phyloP scores from a whole-genome alignment of 164 flowering plant species.

The Dillenia turbinata region DNA sequence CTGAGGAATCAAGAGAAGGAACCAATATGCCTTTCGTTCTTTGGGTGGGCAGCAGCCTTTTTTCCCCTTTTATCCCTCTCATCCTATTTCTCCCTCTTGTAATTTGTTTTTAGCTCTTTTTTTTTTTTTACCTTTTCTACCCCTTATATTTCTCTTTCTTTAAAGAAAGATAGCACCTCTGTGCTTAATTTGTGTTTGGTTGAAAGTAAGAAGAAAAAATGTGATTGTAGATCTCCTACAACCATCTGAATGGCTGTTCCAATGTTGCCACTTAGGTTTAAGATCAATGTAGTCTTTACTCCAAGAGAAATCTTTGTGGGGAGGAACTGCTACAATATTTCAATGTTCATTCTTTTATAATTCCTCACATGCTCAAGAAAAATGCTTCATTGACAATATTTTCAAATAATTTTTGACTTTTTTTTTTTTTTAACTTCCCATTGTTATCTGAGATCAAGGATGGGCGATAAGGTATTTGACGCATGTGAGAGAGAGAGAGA shows the following conservation, averaged over 20 bases:
- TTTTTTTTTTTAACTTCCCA: too few relatives aligned
- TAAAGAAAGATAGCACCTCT: constrained; percentile 35
- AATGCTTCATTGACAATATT: too few relatives aligned
- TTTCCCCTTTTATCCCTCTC: constrained; percentile 18
- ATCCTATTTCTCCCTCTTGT: constrained; percentile 1
- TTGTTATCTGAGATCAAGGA: too few relatives aligned
- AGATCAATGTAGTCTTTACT: constrained; percentile 27
- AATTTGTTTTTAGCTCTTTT: not conserved
- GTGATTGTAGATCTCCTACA: constrained; percentile 63
- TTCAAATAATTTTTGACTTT: too few relatives aligned
- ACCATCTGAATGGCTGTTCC: constrained; percentile 34
- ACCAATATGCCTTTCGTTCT: constrained; percentile 32
- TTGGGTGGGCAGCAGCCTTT: constrained; percentile 34
- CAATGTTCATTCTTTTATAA: too few relatives aligned
- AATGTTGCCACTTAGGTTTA: constrained; percentile 39
- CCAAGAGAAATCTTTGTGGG: not conserved
- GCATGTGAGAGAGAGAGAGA: too few relatives aligned
- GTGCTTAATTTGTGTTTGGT: constrained; percentile 37
- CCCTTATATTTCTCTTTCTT: not conserved
- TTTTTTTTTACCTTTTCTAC: not conserved
- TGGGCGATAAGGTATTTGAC: too few relatives aligned
- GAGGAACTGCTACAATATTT: too few relatives aligned
- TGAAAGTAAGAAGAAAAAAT: constrained; percentile 32
- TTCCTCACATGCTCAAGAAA: too few relatives aligned
- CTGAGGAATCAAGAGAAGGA: constrained; percentile 36